Base-by-base conservation (phyloP, 23 red algal genomes). In the Cyanidiococcus yangmingshanensis region DNA sequence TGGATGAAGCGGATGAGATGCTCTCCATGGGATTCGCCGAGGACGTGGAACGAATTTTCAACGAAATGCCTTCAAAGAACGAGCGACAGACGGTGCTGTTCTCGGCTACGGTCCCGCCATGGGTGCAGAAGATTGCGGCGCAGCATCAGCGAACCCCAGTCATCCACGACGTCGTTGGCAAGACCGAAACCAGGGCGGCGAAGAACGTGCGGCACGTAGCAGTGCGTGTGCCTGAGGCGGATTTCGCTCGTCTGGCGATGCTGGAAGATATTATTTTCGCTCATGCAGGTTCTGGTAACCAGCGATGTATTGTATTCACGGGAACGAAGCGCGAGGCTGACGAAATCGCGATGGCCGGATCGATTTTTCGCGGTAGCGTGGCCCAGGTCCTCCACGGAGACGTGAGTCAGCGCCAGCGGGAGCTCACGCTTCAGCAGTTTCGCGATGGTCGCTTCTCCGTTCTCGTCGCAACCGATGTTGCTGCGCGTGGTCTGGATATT, bases 1-100 rank as follows among this genome's bases (percentile, higher is more conserved):
- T 98, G 37, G 94, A 98, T 74, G 94, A 98, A 39, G 94, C 94
- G 21, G 94, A 98, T 68, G 94, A 98, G 74, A 98, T 98, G 94
- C 87, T 98, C 17, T 89, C 84, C 31, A 90, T 98, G 87, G 94
- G 94, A 21, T 98, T 98, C 78, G 79, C 94, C n/a, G 84, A 91
- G 50, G 94, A 98, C 68, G 87, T 98, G 1, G 94, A 98, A 37
- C 45, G 57, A 34, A 89, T 98, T 1, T 91, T 91, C 74, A 76
- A 84, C 35, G 79, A 79, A 25, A 63, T 90, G 2, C 82, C 85
- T 0, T 50, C 80, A 7, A 34, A 74, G 26, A 76, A 89, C 7
- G 59, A 90, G 74, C 77, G 87, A 34, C 87, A 90, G 75, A 86
- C 90, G 35, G 85, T 98, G 37, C 51, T 98, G 31, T 98, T 98